Conservation (phyloP, 1,284 basidiomycete species). For the Moesziomyces sp. region DNA sequence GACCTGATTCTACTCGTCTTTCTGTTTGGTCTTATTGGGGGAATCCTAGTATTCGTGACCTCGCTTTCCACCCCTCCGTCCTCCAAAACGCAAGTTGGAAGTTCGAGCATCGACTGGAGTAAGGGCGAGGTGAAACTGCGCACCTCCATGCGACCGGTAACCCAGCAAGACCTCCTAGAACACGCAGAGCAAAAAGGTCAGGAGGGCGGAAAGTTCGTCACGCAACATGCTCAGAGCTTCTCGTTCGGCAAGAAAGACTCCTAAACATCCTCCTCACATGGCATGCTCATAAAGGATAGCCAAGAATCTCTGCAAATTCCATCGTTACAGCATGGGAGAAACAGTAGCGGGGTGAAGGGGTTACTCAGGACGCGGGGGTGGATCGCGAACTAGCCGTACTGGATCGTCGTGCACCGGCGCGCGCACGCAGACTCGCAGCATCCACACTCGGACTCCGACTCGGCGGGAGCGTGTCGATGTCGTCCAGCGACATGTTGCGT, state of each 20-base stretch:
- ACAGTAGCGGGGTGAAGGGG: neutral
- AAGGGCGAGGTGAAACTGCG: conserved; percentile 10
- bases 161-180: conserved; percentile 25
- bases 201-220: conserved; percentile 8
- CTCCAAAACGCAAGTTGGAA: too few species aligned
- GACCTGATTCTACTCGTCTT: neutral
- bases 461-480: conserved; percentile 20
- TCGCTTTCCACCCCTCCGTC: too few species aligned
- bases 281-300: too few species aligned
- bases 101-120: conserved; percentile 21
- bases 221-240: conserved; percentile 14
- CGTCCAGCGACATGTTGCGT: conserved; percentile 47
- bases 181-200: neutral
- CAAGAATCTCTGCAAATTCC: too few species aligned
- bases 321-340: too few species aligned
- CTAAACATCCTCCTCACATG: too few species aligned
- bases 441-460: conserved; percentile 40
- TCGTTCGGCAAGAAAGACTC: conserved; percentile 12
- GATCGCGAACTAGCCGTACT: conserved; percentile 10
- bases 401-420: neutral
- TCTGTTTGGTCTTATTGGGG: neutral
- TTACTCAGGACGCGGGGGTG: conserved; percentile 1
- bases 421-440: conserved; percentile 16
- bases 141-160: conserved; percentile 11
- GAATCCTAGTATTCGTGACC: neutral